Evolutionary conservation across 139 green algal genomes (phyloP), one percentile per base, ranked within the genome.

Genomic region (Chlorella sp.): DNA sequence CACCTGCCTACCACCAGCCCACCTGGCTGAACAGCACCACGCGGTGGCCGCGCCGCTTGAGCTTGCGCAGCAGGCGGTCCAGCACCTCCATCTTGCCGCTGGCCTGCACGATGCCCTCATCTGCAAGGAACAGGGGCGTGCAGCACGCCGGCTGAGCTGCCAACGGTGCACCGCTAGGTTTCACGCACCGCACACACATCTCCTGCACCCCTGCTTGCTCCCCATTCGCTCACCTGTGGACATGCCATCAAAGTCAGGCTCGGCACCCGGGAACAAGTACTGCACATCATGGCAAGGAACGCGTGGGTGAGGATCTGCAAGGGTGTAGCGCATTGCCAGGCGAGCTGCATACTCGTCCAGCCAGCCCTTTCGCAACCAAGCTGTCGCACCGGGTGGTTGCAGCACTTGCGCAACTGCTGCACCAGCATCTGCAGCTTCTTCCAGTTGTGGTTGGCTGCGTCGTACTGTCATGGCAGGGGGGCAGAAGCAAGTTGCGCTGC

Each of bases 391-490:
- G 93, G 93, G 87, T 96, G 93, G 87, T 95, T 93, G 85, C 89
- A 91, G 39, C 82, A 92, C 87, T 97, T 97, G 74, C 93, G 89
- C 83, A 97, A 92, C 90, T 97, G 93, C 87, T 94, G 92, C 3
- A 96, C 79, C 78, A 95, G 89, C 84, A 93, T 94, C 81, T 78
- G 70, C 39, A 94, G 89, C 86, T 89, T 90, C 70, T 86, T 87
- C 87, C 88, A 95, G 16, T 51, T 64, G 20, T 78, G 82, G 34
- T 86, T 70, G 36, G 39, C 47, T 23, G 68, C 26, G 30, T 86
- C 85, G 44, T 86, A 86, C 85, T 88, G 85, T 78, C 67, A 15
- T 51, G 51, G n/a, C 28, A n/a, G 16, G 17, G 18, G 28, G 17
- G n/a, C n/a, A n/a, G n/a, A n/a, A n/a, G n/a, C n/a, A n/a, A n/a